These are phyloP conservation scores for Tuber umbilicatum DNA, from an alignment of 495 filamentous ascomycete species.

Conservation along the genomic window DNA sequence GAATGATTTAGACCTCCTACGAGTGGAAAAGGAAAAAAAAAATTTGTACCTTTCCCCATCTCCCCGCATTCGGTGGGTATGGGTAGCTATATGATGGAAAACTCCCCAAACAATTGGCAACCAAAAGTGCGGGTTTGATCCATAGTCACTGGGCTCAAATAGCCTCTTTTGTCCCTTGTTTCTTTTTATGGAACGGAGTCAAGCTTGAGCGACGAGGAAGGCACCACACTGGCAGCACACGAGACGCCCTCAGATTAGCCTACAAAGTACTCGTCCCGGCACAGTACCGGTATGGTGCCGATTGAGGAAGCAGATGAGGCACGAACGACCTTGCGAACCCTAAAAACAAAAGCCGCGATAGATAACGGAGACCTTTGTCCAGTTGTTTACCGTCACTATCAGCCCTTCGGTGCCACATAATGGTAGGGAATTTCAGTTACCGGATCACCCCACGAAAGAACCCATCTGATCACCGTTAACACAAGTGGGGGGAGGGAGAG, in stretches of 20 bases:
- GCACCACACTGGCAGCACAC: constrained; percentile 7
- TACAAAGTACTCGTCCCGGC: constrained; percentile 20
- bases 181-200: constrained; percentile 37
- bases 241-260: constrained; percentile 31
- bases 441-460: neutral
- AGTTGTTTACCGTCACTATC: neutral
- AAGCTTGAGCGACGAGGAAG: constrained; percentile 10
- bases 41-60: constrained; percentile 10
- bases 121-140: constrained; percentile 32
- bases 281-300: neutral
- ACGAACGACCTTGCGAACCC: neutral
- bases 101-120: constrained; percentile 8
- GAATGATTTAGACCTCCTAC: constrained; percentile 17
- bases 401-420: neutral
- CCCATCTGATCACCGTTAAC: neutral
- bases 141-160: constrained; percentile 24
- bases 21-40: constrained; percentile 16
- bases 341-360: neutral
- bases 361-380: neutral
- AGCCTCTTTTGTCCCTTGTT: constrained; percentile 32
- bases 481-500: neutral
- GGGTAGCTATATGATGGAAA: neutral
- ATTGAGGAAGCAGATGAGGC: neutral
- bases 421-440: neutral
- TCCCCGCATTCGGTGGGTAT: neutral